Percentiles rank a stretch among this genome's conserved stretches.
Evolutionary conservation across 345 rosid genomes (phyloP).

Genomic region (Sonneratia caseolaris): DNA sequence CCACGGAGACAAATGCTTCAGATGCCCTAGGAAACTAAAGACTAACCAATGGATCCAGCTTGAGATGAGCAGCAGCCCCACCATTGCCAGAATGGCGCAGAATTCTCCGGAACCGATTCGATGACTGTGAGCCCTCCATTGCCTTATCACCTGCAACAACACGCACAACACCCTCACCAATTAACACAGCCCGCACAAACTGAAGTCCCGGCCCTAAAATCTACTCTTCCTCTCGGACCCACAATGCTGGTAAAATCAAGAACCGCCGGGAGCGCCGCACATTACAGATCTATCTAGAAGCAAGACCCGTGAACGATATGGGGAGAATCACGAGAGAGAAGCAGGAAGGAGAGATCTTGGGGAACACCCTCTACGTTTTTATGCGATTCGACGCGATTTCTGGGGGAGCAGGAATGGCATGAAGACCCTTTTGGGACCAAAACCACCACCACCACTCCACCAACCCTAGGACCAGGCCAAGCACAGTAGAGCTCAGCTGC

Average conservation of each 20-base stretch:
- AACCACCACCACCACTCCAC: constrained; percentile 12
- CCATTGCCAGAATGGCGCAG: constrained; percentile 30
- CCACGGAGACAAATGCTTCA: background rate
- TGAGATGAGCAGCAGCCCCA: constrained; percentile 28
- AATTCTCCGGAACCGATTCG: constrained; percentile 47
- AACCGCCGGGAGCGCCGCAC: background rate
- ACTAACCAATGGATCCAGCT: constrained; percentile 50
- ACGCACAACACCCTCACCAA: background rate
- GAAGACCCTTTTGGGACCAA: constrained; percentile 4
- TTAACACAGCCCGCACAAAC: background rate
- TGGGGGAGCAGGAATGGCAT: constrained; percentile 8
- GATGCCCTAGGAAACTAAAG: background rate
- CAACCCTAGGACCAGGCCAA: constrained; percentile 12
- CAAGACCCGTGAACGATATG: background rate
- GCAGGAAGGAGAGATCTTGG: background rate
- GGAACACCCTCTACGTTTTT: background rate
- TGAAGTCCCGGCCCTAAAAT: background rate
- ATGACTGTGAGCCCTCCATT: constrained; percentile 15
- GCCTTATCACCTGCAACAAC: background rate
- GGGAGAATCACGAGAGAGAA: background rate
- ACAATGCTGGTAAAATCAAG: constrained; percentile 8
- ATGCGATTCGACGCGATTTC: constrained; percentile 2
- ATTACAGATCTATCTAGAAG: constrained; percentile 16
- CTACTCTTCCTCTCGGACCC: background rate
- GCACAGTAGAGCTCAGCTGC: background rate